Evolutionary conservation across 2,329 filamentous ascomycete species (phyloP).

Genomic region (Monascus ruber): DNA sequence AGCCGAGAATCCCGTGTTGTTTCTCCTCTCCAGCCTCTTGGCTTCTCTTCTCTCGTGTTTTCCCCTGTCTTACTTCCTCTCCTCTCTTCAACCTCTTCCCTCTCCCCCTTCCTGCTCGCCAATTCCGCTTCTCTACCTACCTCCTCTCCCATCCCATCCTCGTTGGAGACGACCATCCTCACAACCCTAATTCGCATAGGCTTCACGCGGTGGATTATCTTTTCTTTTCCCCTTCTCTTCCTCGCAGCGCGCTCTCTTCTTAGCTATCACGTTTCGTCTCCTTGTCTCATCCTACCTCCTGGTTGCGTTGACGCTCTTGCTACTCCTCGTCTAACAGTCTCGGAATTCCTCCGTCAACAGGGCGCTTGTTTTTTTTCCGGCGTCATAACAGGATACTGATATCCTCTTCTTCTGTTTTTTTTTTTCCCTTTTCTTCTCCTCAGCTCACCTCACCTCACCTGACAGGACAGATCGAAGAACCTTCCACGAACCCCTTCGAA

Average conservation of each 20-base stretch:
- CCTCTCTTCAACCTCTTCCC: constrained; percentile 1
- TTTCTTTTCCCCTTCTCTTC: no score
- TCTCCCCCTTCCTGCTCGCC: constrained; percentile 7
- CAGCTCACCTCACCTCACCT: constrained; percentile 21
- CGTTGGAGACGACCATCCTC: no score
- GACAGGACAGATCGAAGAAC: constrained; percentile 21
- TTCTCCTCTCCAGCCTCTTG: constrained; percentile 2
- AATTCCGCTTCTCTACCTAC: constrained; percentile 2
- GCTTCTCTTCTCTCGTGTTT: constrained; percentile 2
- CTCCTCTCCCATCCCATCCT: constrained; percentile 9
- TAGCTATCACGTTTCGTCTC: no score
- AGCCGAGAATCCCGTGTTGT: background rate
- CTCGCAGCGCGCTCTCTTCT: no score
- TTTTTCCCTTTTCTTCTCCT: constrained; percentile 4
- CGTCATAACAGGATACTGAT: no score
- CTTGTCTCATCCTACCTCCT: no score
- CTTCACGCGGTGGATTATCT: no score
- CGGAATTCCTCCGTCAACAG: no score
- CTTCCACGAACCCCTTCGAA: background rate
- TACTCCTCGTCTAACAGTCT: no score
- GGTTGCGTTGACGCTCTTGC: no score
- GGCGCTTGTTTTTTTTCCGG: no score
- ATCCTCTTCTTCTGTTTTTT: constrained; percentile 4
- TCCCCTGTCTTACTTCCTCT: constrained; percentile 1
- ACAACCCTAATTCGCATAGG: no score